Evolutionary conservation across 2,329 filamentous ascomycete species (phyloP).

Genomic region (Monosporascus sp.): DNA sequence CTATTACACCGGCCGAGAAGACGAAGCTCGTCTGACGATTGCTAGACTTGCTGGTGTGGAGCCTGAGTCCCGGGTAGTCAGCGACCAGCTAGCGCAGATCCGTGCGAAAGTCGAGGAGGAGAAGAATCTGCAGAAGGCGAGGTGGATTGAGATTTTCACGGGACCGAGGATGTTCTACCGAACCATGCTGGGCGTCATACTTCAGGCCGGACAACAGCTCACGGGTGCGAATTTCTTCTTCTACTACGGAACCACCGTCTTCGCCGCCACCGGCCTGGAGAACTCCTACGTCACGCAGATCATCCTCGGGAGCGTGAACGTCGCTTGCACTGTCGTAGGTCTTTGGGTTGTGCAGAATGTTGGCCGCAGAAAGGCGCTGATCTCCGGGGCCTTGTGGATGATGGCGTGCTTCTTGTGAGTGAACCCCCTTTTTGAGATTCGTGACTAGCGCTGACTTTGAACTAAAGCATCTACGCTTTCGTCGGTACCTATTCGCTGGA

Average conservation of each 20-base stretch:
- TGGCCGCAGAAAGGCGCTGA: slow-evolving; percentile 58
- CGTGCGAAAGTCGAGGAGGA: slow-evolving; percentile 45
- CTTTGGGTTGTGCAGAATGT: slow-evolving; percentile 62
- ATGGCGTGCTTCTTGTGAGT: slow-evolving; percentile 44
- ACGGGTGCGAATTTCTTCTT: slow-evolving; percentile 67
- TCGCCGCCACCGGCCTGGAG: slow-evolving; percentile 56
- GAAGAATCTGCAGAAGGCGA: slow-evolving; percentile 37
- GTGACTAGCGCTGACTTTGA: not conserved
- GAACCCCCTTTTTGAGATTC: not conserved
- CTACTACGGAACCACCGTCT: slow-evolving; percentile 62
- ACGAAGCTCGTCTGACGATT: slow-evolving; percentile 44
- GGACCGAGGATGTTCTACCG: slow-evolving; percentile 62
- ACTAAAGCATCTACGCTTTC: slow-evolving; percentile 39
- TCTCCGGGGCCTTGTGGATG: slow-evolving; percentile 59
- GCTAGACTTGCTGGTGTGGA: slow-evolving; percentile 40
- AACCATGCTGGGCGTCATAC: slow-evolving; percentile 54
- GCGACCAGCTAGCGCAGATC: slow-evolving; percentile 47
- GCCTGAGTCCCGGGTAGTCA: slow-evolving; percentile 34
- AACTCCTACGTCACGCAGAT: slow-evolving; percentile 65
- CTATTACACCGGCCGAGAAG: slow-evolving; percentile 40
- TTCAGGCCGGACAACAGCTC: slow-evolving; percentile 63
- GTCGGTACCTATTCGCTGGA: slow-evolving; percentile 43
- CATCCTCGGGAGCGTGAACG: slow-evolving; percentile 63
- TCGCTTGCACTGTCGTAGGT: slow-evolving; percentile 59
- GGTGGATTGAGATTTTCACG: slow-evolving; percentile 59